These are phyloP conservation scores for Apophysomyces sp. DNA, from an alignment of 371 early-diverging fungal species.

Conservation along the genomic window DNA sequence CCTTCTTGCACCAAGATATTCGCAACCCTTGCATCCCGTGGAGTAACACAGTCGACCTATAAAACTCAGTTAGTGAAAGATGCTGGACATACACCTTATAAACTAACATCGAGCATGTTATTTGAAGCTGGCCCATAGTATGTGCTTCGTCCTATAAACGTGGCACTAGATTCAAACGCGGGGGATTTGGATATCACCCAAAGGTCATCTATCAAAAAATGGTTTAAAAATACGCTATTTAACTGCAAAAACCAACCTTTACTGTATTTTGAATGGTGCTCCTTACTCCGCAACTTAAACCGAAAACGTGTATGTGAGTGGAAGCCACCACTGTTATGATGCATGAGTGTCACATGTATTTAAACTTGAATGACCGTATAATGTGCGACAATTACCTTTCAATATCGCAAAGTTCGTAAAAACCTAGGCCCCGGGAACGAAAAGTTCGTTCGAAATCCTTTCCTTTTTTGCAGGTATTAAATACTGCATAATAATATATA, in stretches of 20 bases:
- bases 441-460: slow-evolving; percentile 29
- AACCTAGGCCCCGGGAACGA: slow-evolving; percentile 37
- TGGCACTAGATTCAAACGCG: slow-evolving; percentile 46
- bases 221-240: neutral
- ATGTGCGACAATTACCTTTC: slow-evolving; percentile 11
- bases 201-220: slow-evolving; percentile 52
- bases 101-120: slow-evolving; percentile 45
- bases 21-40: slow-evolving; percentile 42
- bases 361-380: neutral
- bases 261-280: slow-evolving; percentile 52
- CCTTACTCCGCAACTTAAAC: slow-evolving; percentile 34
- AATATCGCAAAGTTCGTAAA: slow-evolving; percentile 30
- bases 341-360: neutral
- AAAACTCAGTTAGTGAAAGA: neutral
- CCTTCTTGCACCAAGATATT: slow-evolving; percentile 13
- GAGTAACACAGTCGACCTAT: slow-evolving; percentile 46
- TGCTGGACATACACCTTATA: neutral
- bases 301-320: slow-evolving; percentile 11
- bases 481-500: slow-evolving; percentile 25
- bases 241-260: slow-evolving; percentile 25
- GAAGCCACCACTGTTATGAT: neutral
- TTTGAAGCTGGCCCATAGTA: slow-evolving; percentile 63
- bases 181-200: slow-evolving; percentile 61
- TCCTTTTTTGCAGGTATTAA: slow-evolving; percentile 21
- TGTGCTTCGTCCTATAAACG: slow-evolving; percentile 56